These are phyloP conservation scores for Williopsis jadinii DNA, from an alignment of 1,139 yeast species.

Conservation along the genomic window DNA sequence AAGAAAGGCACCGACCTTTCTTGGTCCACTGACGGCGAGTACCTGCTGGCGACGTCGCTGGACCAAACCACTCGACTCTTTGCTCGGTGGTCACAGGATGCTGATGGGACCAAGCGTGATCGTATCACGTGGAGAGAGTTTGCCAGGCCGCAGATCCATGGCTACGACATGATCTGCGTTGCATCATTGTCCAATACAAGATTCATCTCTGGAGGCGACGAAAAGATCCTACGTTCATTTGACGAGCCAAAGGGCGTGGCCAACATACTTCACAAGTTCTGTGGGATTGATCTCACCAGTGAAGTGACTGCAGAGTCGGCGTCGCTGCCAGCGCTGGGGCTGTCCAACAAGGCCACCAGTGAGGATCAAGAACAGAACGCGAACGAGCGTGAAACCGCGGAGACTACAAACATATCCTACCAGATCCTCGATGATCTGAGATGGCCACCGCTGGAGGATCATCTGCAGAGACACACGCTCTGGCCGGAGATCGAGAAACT, in stretches of 20 bases:
- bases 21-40: slow-evolving; percentile 70
- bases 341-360: slow-evolving; percentile 83
- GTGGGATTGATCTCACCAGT: slow-evolving; percentile 34
- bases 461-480: slow-evolving; percentile 81
- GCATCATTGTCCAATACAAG: slow-evolving; percentile 51
- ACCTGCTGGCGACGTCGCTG: slow-evolving; percentile 65
- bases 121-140: slow-evolving; percentile 72
- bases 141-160: slow-evolving; percentile 97
- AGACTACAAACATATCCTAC: slow-evolving; percentile 33
- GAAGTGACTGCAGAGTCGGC: slow-evolving; percentile 57
- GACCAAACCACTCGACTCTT: slow-evolving; percentile 91
- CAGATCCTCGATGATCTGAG: slow-evolving; percentile 39
- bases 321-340: slow-evolving; percentile 84
- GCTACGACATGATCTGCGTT: slow-evolving; percentile 92
- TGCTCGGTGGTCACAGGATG: slow-evolving; percentile 48
- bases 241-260: slow-evolving; percentile 84
- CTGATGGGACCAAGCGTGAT: slow-evolving; percentile 25
- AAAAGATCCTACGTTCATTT: slow-evolving; percentile 83
- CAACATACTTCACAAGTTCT: slow-evolving; percentile 46
- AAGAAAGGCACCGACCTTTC: slow-evolving; percentile 69
- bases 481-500: slow-evolving; percentile 95
- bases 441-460: slow-evolving; percentile 80
- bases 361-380: slow-evolving; percentile 31
- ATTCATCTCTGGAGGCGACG: slow-evolving; percentile 95
- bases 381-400: slow-evolving; percentile 33